Base-by-base conservation (phyloP, 1,139 yeast species). In the Groenewaldozyma auringiensis region DNA sequence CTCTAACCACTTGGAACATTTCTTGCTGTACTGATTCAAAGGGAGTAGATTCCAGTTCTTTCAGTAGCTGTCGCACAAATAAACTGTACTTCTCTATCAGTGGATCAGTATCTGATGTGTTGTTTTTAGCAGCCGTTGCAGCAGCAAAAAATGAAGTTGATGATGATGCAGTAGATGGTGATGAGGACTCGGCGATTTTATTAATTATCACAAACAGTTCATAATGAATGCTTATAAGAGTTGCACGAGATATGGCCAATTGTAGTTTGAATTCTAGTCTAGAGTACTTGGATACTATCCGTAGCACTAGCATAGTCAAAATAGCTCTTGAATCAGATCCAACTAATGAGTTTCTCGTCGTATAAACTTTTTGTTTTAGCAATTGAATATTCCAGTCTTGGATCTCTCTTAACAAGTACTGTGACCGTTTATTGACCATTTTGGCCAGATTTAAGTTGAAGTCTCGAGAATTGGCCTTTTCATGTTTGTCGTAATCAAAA, bases 1-100 rank as follows among this genome's bases (percentile, higher is more conserved):
- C 68, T 11, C 57, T 53, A 17, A 64, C 67, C 4, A 64, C 61
- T 46, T 62, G 66, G 52, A 63, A 61, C 51, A 63, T 55, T 43
- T 64, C 67, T 48, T 60, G 62, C 42, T 62, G 64, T n/a, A 59
- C 63, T 9, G 59, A 55, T 36, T 59, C 64, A 37, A 56, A 54
- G 4, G 65, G 61, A 2, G 67, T 53, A 2, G 58, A 50, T 45
- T 64, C 66, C 48, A 64, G 53, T 42, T 64, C 66, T 1, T 50
- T 44, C 27, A 64, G 51, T 33, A 64, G 53, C 45, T 62, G 62
- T 20, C 56, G 47, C 18, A 64, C 68, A 53, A 64, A 64, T 41
- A 53, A 50, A 25, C 62, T 50, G 49, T 63, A 64, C 34, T 60
- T 56, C 41, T 50, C 52, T 2, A 63, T 59, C 33, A 64, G 50